Evolutionary conservation across 306 rosid genomes (phyloP).

Genomic region (Pyrus betulifolia): DNA sequence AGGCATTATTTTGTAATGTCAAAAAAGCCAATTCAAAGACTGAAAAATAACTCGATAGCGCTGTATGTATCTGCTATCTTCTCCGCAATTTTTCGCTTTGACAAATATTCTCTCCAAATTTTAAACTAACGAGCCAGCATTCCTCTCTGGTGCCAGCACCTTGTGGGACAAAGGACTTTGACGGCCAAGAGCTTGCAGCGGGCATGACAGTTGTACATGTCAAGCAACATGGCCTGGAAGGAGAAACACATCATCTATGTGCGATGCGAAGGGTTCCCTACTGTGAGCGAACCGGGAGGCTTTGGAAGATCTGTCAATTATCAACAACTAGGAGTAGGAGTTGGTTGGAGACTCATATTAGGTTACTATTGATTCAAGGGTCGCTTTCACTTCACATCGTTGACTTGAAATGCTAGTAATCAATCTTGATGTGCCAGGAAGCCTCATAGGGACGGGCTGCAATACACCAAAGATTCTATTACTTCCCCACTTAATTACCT

Average conservation of each 20-base stretch:
- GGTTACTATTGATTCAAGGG: neutral
- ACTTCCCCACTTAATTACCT: neutral
- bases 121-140: neutral
- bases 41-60: neutral
- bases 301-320: too few relatives aligned
- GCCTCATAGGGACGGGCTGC: neutral
- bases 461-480: neutral
- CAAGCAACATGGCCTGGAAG: neutral
- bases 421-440: neutral
- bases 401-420: too few relatives aligned
- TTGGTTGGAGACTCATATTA: neutral
- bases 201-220: neutral
- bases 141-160: neutral
- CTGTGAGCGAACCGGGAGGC: too few relatives aligned
- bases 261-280: too few relatives aligned
- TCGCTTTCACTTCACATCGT: too few relatives aligned
- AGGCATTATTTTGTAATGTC: slow-evolving; percentile 1
- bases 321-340: too few relatives aligned
- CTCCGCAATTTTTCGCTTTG: neutral
- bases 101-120: neutral
- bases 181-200: neutral
- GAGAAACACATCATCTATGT: neutral
- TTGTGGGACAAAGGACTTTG: neutral
- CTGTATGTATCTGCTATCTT: neutral
- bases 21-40: neutral